These are phyloP conservation scores for Trametes versicolor DNA, from an alignment of 1,284 basidiomycete species.

Conservation along the genomic window DNA sequence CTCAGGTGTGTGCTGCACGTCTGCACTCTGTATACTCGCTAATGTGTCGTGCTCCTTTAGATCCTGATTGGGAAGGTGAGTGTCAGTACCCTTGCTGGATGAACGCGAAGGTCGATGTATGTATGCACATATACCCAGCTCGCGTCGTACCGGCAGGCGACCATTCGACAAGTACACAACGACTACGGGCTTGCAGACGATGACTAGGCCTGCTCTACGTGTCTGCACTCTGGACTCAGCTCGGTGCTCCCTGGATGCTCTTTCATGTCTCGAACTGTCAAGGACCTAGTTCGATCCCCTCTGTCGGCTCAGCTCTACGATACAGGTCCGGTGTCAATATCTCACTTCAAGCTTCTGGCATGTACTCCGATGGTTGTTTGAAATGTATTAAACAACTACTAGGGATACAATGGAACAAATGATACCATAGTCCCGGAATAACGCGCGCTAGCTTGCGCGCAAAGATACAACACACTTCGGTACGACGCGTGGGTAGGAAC, in stretches of 20 bases:
- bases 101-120: background rate
- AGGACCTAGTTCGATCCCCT: too few relatives aligned
- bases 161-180: constrained; percentile 74
- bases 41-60: background rate
- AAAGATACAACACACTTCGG: constrained; percentile 1
- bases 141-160: constrained; percentile 68
- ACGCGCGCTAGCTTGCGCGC: constrained; percentile 13
- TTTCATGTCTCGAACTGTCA: too few relatives aligned
- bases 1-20: constrained; percentile 59
- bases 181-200: constrained; percentile 65
- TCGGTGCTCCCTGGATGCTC: background rate
- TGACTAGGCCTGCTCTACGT: constrained; percentile 41
- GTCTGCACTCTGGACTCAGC: too few relatives aligned
- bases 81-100: too few relatives aligned
- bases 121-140: constrained; percentile 53
- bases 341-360: too few relatives aligned
- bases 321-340: too few relatives aligned
- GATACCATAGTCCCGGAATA: constrained; percentile 15
- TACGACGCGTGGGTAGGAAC: background rate
- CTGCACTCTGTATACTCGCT: background rate
- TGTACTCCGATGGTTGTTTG: background rate
- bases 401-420: constrained; percentile 19
- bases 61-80: constrained; percentile 12
- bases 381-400: constrained; percentile 21
- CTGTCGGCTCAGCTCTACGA: too few relatives aligned